Evolutionary conservation across 1,284 basidiomycete genomes (phyloP), one percentile per base, ranked within the genome.

Genomic region (Waitea zeae): DNA sequence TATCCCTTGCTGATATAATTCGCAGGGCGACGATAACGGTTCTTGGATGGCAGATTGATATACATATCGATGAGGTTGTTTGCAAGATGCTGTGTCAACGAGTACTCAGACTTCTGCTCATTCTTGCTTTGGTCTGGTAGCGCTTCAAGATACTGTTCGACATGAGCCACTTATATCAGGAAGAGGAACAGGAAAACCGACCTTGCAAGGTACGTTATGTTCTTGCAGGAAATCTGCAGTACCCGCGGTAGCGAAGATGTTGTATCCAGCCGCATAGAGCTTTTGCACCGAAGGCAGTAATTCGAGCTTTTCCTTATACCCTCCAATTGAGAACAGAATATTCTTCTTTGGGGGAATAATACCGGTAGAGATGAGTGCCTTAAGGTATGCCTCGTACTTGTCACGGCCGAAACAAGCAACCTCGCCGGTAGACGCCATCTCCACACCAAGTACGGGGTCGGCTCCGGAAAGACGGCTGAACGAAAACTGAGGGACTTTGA

Each of bases 361-460:
- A 22, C 93, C 92, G 2, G 93, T 95, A 17, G 93, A 93, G 44
- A 98, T 86, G 43, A 97, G 67, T 3, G 88, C 90, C 62, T 97
- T 97, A 50, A 97, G 66, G 56, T 98, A 98, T 4, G 93, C 93
- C 54, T 98, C 93, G 56, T 96, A 97, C 59, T 93, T 95, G 65
- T 98, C 83, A 46, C 70, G 77, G 18, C 95, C 93, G 56, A 98
- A 98, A 58, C 93, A 97, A 26, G 95, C 95, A 19, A 98, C 93
- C 56, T 98, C 93, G 44, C 93, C 93, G 1, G 93, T 98, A n/a
- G 93, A 97, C 12, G 93, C 93, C 93, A 98, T 98, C 64, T 98
- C 93, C 34, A 98, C 93, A 50, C 95, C 95, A n/a, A 98, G 70
- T 14, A 98, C 81, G 12, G 93, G 93, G 55, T 98, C 93, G 20